Evolutionary conservation across 2,329 filamentous ascomycete genomes (phyloP).

Genomic region (Albophoma yamanashiensis): DNA sequence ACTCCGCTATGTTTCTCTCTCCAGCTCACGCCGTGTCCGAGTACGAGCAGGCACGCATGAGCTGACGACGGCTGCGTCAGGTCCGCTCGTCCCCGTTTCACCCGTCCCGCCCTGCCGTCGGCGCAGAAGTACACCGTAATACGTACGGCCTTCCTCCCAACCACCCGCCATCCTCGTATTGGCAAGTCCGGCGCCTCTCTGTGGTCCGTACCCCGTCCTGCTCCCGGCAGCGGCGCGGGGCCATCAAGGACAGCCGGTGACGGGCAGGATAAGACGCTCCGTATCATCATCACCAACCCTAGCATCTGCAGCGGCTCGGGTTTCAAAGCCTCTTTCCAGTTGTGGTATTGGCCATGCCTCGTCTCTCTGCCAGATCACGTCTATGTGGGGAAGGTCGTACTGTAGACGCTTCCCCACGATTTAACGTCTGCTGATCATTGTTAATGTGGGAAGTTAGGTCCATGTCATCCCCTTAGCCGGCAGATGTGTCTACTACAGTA

Average conservation of each 20-base stretch:
- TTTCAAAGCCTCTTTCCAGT: background rate
- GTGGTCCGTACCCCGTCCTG: background rate
- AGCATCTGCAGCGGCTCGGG: background rate
- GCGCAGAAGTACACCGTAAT: background rate
- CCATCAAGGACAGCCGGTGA: background rate
- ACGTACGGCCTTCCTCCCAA: background rate
- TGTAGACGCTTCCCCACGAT: background rate
- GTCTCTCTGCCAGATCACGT: background rate
- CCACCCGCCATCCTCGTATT: background rate
- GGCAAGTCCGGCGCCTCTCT: background rate
- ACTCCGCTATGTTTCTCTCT: background rate
- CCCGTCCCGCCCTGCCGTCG: background rate
- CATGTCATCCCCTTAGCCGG: background rate
- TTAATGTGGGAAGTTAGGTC: background rate
- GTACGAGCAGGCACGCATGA: background rate
- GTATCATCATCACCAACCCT: background rate
- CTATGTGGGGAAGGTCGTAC: background rate
- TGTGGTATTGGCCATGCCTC: background rate
- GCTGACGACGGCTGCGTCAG: too few species aligned
- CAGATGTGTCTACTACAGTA: too few species aligned
- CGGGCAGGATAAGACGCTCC: background rate
- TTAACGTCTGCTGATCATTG: background rate
- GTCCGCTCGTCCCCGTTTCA: background rate
- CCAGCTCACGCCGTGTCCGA: background rate
- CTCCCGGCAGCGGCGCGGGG: background rate